Evolutionary conservation across 345 rosid genomes (phyloP).

Genomic region (Toxicodendron radicans): DNA sequence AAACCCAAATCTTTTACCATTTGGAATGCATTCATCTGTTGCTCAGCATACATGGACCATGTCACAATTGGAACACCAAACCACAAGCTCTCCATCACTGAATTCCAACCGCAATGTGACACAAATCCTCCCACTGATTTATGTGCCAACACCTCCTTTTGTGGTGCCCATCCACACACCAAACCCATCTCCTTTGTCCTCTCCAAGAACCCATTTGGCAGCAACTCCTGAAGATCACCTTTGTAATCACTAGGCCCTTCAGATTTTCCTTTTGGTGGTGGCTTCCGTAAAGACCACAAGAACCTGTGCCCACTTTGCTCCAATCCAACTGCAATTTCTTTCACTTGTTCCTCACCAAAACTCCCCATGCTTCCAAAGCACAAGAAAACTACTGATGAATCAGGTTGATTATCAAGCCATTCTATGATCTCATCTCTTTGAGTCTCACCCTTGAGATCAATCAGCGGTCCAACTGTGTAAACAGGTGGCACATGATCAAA

Average conservation of each 20-base stretch:
- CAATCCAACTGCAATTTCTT: not conserved
- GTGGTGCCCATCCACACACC: constrained; percentile 42
- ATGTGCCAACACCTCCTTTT: constrained; percentile 21
- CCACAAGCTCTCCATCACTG: too few species aligned
- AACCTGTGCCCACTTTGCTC: too few species aligned
- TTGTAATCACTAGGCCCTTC: constrained; percentile 8
- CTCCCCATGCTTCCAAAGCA: constrained; percentile 47
- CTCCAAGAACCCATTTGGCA: constrained; percentile 34
- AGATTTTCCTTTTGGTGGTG: constrained; percentile 4
- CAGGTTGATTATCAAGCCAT: constrained; percentile 25
- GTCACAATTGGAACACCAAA: too few species aligned
- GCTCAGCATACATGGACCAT: too few species aligned
- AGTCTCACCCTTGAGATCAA: too few species aligned
- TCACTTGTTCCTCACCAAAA: constrained; percentile 32
- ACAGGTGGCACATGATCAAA: too few species aligned
- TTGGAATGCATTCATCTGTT: too few species aligned
- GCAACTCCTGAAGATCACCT: not conserved
- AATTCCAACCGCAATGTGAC: constrained; percentile 52
- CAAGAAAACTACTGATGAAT: constrained; percentile 38
- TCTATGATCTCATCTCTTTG: too few species aligned
- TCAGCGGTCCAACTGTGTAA: too few species aligned
- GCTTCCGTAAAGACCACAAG: not conserved
- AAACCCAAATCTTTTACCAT: too few species aligned
- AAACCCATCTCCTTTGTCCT: constrained; percentile 13
- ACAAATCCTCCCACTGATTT: constrained; percentile 36